Percentiles rank a stretch among this genome's conserved stretches.
Evolutionary conservation across 805 yeast genomes (phyloP).

Genomic region (Pichia sporocuriosa): DNA sequence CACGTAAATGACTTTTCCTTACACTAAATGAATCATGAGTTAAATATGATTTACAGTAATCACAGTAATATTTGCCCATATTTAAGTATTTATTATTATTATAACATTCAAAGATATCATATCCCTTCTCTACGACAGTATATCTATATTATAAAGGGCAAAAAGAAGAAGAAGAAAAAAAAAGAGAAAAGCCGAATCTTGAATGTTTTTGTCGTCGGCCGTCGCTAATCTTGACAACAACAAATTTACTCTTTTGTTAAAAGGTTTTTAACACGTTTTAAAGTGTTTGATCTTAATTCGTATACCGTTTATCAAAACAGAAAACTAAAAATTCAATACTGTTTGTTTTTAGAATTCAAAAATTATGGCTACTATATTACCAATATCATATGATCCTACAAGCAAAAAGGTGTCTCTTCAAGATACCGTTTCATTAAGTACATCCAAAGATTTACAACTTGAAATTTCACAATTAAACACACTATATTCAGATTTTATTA

Average conservation of each 20-base stretch:
- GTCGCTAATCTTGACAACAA: too few relatives aligned
- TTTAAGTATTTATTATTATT: too few relatives aligned
- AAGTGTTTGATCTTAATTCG: too few relatives aligned
- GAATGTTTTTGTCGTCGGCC: neutral
- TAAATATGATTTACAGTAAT: slow-evolving; percentile 77
- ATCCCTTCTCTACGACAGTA: neutral
- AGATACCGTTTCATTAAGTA: slow-evolving; percentile 17
- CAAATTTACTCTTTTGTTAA: too few relatives aligned
- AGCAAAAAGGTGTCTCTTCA: slow-evolving; percentile 24
- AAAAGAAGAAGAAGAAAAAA: slow-evolving; percentile 4
- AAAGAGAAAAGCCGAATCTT: too few relatives aligned
- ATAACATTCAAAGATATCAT: too few relatives aligned
- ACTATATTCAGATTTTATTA: slow-evolving; percentile 36
- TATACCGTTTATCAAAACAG: too few relatives aligned
- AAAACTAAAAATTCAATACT: too few relatives aligned
- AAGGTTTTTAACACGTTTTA: too few relatives aligned
- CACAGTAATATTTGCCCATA: slow-evolving; percentile 76
- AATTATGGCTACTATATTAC: slow-evolving; percentile 17
- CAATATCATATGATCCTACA: slow-evolving; percentile 27
- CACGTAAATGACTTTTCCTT: slow-evolving; percentile 69
- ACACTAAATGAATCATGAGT: slow-evolving; percentile 90
- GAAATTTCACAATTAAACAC: slow-evolving; percentile 32
- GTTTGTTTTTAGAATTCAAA: too few relatives aligned
- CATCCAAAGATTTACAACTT: slow-evolving; percentile 20
- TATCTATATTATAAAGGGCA: neutral